Evolutionary conservation across 2,329 filamentous ascomycete species (phyloP).

Genomic region (Cercospora zeina): DNA sequence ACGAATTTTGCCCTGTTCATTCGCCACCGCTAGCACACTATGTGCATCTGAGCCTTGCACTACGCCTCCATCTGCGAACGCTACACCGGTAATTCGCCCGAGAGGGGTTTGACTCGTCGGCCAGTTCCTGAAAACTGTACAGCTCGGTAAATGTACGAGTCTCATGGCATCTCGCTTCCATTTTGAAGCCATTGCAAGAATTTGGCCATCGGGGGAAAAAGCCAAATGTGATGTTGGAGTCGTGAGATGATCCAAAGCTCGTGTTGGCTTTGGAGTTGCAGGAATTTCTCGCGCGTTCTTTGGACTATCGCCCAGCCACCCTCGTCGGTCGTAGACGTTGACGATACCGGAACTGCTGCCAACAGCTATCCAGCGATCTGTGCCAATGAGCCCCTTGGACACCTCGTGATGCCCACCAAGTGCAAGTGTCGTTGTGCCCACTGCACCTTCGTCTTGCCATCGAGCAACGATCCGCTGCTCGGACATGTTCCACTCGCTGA

Average conservation of each 20-base stretch:
- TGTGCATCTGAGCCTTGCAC: slow-evolving; percentile 44
- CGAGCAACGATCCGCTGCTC: slow-evolving; percentile 69
- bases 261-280: slow-evolving; percentile 68
- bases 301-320: slow-evolving; percentile 49
- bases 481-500: slow-evolving; percentile 81
- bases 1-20: slow-evolving; percentile 82
- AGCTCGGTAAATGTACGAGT: slow-evolving; percentile 85
- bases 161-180: slow-evolving; percentile 87
- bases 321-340: slow-evolving; percentile 85
- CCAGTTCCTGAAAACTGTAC: slow-evolving; percentile 96
- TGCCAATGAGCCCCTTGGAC: slow-evolving; percentile 62
- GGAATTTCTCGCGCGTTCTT: slow-evolving; percentile 50
- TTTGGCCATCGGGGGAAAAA: slow-evolving; percentile 86
- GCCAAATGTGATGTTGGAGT: slow-evolving; percentile 77
- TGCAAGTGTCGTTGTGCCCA: slow-evolving; percentile 78
- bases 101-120: slow-evolving; percentile 87
- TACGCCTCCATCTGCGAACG: slow-evolving; percentile 47
- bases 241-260: slow-evolving; percentile 79
- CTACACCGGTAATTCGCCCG: slow-evolving; percentile 69
- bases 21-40: slow-evolving; percentile 73
- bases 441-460: slow-evolving; percentile 88
- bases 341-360: slow-evolving; percentile 85
- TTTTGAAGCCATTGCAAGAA: slow-evolving; percentile 80
- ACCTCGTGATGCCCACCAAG: slow-evolving; percentile 67
- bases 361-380: slow-evolving; percentile 84